Evolutionary conservation across 441 rosid species (phyloP), one percentile per base, ranked within the genome.

Genomic region (Isatis lusitanica): DNA sequence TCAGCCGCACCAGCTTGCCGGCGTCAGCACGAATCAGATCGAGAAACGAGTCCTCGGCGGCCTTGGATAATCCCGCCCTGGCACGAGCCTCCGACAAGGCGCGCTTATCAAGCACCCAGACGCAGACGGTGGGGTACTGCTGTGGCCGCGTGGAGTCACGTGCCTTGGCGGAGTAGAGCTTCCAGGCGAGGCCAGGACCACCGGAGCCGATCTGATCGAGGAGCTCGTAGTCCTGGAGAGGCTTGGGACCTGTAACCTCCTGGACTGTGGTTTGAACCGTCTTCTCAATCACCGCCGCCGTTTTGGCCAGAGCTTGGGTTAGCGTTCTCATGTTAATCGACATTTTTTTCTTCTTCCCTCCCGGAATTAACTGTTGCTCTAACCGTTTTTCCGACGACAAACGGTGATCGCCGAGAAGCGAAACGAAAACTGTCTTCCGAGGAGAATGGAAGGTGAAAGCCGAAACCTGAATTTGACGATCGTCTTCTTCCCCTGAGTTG

Each of bases 141-240:
- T 90, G 96, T 1, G 88, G 79, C 28, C 89, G 93, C 50, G 92
- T 59, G 43, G 88, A 75, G 47, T 90, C 98, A 56, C 97, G 92
- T 68, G 83, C 88, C 85, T 81, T 87, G 13, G 92, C 97, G 0
- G 93, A 83, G 78, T 82, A 90, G 48, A 93, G 79, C 84, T 86
- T 93, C 98, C 98, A 93, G 12, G 89, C 92, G 56, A 91, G 85
- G 3, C 86, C 97, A 12, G 98, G 98, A 1, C 98, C 97, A 3
- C 96, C 93, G 17, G 98, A 91, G 55, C 98, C 97, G 90, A 94
- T 90, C 95, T 90, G 97, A 73, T 87, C 75, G 65, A 90, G 82
- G 17, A 92, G 91, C 43, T 90, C 93, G 66, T 88, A 90, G 83
- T 94, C 98, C 74, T 91, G 98, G n/a, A 93, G 80, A 35, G 98